Evolutionary conservation across 345 rosid species (phyloP), one percentile per base, ranked within the genome.

Genomic region (Moringa oleifera): DNA sequence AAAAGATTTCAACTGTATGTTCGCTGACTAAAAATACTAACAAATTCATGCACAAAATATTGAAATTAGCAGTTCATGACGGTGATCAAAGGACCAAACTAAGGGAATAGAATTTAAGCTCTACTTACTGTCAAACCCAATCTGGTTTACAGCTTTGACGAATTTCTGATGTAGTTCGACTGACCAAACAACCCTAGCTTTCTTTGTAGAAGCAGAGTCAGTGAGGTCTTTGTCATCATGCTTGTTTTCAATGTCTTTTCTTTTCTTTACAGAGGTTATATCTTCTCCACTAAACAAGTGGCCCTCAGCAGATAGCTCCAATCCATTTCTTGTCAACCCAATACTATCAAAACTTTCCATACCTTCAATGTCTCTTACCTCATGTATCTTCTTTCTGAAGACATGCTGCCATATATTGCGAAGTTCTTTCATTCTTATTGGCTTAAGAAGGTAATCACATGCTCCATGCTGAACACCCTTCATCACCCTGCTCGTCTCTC

Each of bases 101-200:
- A 4, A 4, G 37, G 37, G 37, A 33, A 4, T 11, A 33, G 6
- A 41, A 41, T 4, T 41, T 41, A 41, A 1, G 13, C 5, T n/a
- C 7, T 50, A 83, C 98, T 90, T 82, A 93, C 98, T 93, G 61
- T 93, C 98, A 70, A 80, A 82, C 53, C 99, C 97, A 49, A 90
- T 90, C 68, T 80, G 95, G 82, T 93, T 82, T 22, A 94, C 98
- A 1, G 99, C 95, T 77, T 83, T 85, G 62, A 94, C 99, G 67
- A 94, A 94, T 73, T 94, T 90, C 81, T 94, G 96, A 56, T 94
- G 99, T 62, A 94, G 96, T 62, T 86, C 95, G 20, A 90, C 78
- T 0, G 97, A 79, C 99, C 99, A 94, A 53, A 88, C 90, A 1
- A 94, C 99, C 69, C 99, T 85, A 13, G 97, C 89, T 73, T 93